A percentile compares a stretch with the other conserved stretches of the same genome.
These are phyloP conservation scores for Coemansia sp. DNA, from an alignment of 192 early-diverging fungal species.

Conservation along the genomic window DNA sequence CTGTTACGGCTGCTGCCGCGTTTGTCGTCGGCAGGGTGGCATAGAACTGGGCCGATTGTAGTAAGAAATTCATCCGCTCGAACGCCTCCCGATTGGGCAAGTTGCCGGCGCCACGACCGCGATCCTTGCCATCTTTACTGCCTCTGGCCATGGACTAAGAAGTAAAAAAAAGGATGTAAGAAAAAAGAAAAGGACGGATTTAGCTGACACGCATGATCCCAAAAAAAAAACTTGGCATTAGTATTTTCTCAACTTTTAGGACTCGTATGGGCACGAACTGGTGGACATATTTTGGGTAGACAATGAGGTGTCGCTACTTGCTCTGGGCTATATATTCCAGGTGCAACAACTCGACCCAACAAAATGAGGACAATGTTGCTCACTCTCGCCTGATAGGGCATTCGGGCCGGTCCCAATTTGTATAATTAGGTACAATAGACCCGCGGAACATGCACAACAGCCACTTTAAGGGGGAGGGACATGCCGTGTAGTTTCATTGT, in stretches of 20 bases:
- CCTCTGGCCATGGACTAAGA: background rate
- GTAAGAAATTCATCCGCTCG: slow-evolving; percentile 53
- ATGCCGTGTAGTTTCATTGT: background rate
- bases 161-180: background rate
- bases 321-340: background rate
- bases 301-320: background rate
- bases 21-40: slow-evolving; percentile 7
- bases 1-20: background rate
- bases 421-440: background rate
- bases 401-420: background rate
- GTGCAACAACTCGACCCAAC: background rate
- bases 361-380: background rate
- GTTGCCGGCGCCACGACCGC: slow-evolving; percentile 5
- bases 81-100: slow-evolving; percentile 49
- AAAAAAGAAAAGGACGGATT: background rate
- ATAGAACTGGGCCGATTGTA: slow-evolving; percentile 44
- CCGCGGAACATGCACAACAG: background rate
- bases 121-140: slow-evolving; percentile 6
- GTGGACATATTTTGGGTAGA: background rate
- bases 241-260: background rate
- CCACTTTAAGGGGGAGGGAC: background rate
- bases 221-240: background rate
- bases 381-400: background rate
- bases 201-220: background rate
- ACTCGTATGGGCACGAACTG: background rate